phyloP scores from a whole-genome alignment of 2,329 filamentous ascomycete species.

The Dothistroma pini region DNA sequence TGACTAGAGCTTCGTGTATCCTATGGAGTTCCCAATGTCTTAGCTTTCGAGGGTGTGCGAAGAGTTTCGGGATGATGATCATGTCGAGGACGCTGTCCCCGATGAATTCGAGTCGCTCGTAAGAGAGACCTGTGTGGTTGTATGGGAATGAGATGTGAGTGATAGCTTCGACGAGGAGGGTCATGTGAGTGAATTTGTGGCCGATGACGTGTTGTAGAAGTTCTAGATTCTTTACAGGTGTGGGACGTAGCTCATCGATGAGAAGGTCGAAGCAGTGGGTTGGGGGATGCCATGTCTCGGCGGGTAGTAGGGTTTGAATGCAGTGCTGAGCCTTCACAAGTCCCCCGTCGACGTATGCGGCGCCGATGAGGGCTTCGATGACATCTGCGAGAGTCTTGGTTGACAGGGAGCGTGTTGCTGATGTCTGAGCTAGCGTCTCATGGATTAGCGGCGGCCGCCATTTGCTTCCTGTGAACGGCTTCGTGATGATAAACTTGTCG shows the following conservation, averaged over 20 bases:
- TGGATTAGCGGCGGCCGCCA: slow-evolving; percentile 66
- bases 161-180: slow-evolving; percentile 70
- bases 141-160: slow-evolving; percentile 58
- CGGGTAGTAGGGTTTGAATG: slow-evolving; percentile 62
- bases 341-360: slow-evolving; percentile 66
- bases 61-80: slow-evolving; percentile 64
- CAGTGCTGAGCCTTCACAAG: slow-evolving; percentile 60
- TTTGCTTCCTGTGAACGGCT: slow-evolving; percentile 62
- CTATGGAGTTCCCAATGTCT: slow-evolving; percentile 66
- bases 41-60: slow-evolving; percentile 47
- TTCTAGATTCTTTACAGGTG: slow-evolving; percentile 41
- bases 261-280: slow-evolving; percentile 13
- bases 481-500: slow-evolving; percentile 68
- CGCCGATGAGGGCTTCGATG: slow-evolving; percentile 79
- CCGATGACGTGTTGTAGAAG: slow-evolving; percentile 64
- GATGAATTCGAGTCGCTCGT: slow-evolving; percentile 80
- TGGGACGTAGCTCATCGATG: slow-evolving; percentile 45
- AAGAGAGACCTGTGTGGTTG: slow-evolving; percentile 48
- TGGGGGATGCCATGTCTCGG: slow-evolving; percentile 37
- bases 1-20: slow-evolving; percentile 72
- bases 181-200: slow-evolving; percentile 65
- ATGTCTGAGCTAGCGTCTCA: slow-evolving; percentile 36
- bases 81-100: slow-evolving; percentile 83
- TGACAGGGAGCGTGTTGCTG: slow-evolving; percentile 49
- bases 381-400: slow-evolving; percentile 85